Percentiles rank a stretch among this genome's conserved stretches.
Conservation (phyloP, 306 rosid species). For the Castanea mollissima region DNA sequence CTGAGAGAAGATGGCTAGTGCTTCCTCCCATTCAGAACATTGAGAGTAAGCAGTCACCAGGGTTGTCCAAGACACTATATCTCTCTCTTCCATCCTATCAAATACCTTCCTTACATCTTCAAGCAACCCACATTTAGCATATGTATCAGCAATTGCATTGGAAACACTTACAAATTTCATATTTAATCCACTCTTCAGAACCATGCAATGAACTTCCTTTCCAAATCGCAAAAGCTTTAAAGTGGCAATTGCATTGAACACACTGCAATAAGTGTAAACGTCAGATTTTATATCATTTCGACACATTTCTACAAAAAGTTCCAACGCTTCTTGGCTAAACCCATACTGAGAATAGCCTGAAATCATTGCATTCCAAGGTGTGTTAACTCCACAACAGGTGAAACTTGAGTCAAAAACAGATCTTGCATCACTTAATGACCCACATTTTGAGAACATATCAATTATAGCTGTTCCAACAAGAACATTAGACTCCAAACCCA, state of each 20-base stretch:
- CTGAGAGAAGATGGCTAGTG: constrained; percentile 51
- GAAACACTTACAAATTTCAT: constrained; percentile 32
- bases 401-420: constrained; percentile 45
- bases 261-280: constrained; percentile 62
- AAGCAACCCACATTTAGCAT: constrained; percentile 54
- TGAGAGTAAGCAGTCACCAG: constrained; percentile 62
- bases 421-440: constrained; percentile 49
- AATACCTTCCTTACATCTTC: constrained; percentile 58
- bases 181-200: constrained; percentile 50
- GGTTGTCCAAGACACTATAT: constrained; percentile 78
- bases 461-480: constrained; percentile 68
- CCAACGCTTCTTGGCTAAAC: constrained; percentile 52
- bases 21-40: constrained; percentile 60
- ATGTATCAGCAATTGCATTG: constrained; percentile 67
- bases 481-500: constrained; percentile 49
- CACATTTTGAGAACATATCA: constrained; percentile 68
- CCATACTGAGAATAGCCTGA: constrained; percentile 62
- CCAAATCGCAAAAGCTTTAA: constrained; percentile 34
- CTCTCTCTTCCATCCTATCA: constrained; percentile 60
- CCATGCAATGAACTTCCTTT: constrained; percentile 48
- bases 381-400: constrained; percentile 32
- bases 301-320: constrained; percentile 53
- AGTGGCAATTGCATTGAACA: constrained; percentile 58
- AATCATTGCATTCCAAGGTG: constrained; percentile 83
- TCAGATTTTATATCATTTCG: constrained; percentile 42